Conservation (phyloP, 768 basidiomycete genomes). For the Candolleomyces eurysporus region DNA sequence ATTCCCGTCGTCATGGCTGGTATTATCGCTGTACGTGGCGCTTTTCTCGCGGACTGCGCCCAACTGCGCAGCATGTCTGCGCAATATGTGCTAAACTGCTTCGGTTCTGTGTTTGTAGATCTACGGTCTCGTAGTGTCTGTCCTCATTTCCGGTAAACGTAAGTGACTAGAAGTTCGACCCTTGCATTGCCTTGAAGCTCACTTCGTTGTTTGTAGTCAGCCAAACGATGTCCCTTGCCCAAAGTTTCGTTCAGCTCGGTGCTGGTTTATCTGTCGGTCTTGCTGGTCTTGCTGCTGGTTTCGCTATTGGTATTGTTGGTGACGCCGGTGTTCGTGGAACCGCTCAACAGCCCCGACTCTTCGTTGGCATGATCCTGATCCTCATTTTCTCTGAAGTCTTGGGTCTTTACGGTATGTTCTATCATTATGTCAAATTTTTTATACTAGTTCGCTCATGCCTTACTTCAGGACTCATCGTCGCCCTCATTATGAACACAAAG, state of each 20-base stretch:
- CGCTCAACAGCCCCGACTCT: conserved; percentile 92
- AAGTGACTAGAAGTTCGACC: conserved; percentile 35
- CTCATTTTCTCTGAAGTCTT: conserved; percentile 96
- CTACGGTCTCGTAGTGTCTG: conserved; percentile 98
- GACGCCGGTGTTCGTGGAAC: conserved; percentile 98
- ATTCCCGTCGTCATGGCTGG: conserved; percentile 99
- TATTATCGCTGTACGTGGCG: conserved; percentile 91
- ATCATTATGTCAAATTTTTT: background rate
- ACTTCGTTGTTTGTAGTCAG: conserved; percentile 46
- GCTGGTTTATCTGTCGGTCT: conserved; percentile 91
- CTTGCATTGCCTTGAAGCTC: background rate
- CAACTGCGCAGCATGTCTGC: background rate
- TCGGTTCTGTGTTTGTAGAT: conserved; percentile 46
- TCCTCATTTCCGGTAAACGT: conserved; percentile 88
- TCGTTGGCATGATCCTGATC: conserved; percentile 97
- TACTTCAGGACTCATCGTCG: conserved; percentile 75
- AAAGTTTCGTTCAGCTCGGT: conserved; percentile 92
- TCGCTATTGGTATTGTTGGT: conserved; percentile 98
- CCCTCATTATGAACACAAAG: conserved; percentile 92
- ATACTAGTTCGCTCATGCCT: conserved; percentile 9
- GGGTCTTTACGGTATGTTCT: conserved; percentile 75
- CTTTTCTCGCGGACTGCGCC: background rate
- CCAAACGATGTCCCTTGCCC: conserved; percentile 83
- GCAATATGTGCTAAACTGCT: background rate
- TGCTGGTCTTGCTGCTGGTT: conserved; percentile 94